Evolutionary conservation across 2,329 filamentous ascomycete genomes (phyloP), one percentile per base, ranked within the genome.

Genomic region (Erysiphe pulchra): DNA sequence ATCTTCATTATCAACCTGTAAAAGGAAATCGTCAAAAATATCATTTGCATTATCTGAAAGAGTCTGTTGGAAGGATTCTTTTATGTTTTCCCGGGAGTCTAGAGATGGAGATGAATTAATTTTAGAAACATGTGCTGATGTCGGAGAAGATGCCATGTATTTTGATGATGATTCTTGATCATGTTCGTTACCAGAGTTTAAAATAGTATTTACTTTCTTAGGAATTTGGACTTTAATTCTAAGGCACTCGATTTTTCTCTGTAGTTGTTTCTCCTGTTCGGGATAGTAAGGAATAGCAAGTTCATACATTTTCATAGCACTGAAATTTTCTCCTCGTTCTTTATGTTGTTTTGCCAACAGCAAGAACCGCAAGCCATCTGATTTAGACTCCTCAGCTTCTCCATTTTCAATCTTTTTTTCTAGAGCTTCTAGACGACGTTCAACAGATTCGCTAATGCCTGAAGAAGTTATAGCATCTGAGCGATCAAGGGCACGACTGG

Each of bases 271-370:
- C 43, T 75, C 69, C 57, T 94, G 90, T 1, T 75, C 77, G 0
- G 86, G 86, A 54, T 95, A 95, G 61, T 75, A 90, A 0, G 82
- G 80, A 45, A 84, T 63, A 0, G 87, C 87, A 51, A 82, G 66
- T 58, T 87, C 78, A 57, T 92, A 94, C 74, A 90, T 87, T 53
- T 74, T 75, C 48, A 95, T 62, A 0, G 86, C 84, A 32, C 73
- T 80, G 3, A 65, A 66, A 45, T 92, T 76, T 52, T 94, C 82
- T 1, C 84, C 84, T 4, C 75, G 70, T 45, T 84, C 82, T 57
- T 86, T 85, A 56, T 92, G 81, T 58, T 94, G 85, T 52, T 90
- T 81, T 1, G 84, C 87, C 69, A 90, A 84, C n/a, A 94, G 67
- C 32, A 95, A 63, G 54, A 80, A 84, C 11, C 84, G 80, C 28